Conservation (phyloP, 208 protist species). For the Trypanosoma mega region DNA sequence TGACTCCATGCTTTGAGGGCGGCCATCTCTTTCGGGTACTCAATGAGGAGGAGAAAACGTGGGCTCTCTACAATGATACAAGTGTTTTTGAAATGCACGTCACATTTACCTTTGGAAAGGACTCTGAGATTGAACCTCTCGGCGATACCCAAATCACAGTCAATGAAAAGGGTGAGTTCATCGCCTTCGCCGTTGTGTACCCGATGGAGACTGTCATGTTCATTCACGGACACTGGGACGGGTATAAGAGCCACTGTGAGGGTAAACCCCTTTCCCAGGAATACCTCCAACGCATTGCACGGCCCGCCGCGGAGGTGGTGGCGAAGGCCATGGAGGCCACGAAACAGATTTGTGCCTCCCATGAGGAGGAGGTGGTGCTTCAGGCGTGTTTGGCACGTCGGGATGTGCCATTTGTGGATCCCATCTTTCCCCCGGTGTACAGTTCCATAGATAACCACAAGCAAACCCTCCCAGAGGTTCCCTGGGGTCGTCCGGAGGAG, state of each 20-base stretch:
- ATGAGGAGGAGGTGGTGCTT: constrained; percentile 25
- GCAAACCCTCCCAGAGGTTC: constrained; percentile 27
- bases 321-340: constrained; percentile 31
- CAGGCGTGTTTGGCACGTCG: constrained; percentile 24
- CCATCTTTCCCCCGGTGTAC: constrained; percentile 34
- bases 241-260: constrained; percentile 31
- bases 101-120: constrained; percentile 35
- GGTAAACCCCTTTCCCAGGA: constrained; percentile 39
- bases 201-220: constrained; percentile 65
- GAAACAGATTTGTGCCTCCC: constrained; percentile 14
- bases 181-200: constrained; percentile 43
- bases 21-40: constrained; percentile 63
- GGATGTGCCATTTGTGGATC: constrained; percentile 45
- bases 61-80: constrained; percentile 86
- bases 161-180: constrained; percentile 28
- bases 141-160: constrained; percentile 25
- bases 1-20: constrained; percentile 54
- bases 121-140: constrained; percentile 21
- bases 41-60: constrained; percentile 40
- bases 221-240: constrained; percentile 30
- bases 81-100: constrained; percentile 66
- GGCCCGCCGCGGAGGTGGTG: constrained; percentile 24
- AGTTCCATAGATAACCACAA: constrained; percentile 40
- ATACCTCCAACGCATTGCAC: constrained; percentile 35
- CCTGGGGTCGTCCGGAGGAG: constrained; percentile 39